These are phyloP conservation scores for Pseudocercospora pini-densiflorae DNA, from an alignment of 2,329 filamentous ascomycete species.

Conservation along the genomic window DNA sequence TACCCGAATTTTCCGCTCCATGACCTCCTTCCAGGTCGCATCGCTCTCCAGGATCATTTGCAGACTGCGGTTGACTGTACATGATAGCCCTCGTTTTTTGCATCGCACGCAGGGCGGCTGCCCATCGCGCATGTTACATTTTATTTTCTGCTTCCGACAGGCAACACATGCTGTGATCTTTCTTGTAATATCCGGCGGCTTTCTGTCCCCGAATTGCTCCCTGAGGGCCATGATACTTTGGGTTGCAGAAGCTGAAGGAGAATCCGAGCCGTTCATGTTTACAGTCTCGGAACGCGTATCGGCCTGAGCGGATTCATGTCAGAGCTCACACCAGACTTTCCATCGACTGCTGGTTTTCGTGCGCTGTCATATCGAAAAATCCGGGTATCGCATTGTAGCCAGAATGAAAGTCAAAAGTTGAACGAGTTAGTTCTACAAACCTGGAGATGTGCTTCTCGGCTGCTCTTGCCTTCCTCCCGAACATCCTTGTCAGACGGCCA, in stretches of 20 bases:
- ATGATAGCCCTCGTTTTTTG: conserved; percentile 46
- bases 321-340: not conserved
- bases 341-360: not conserved
- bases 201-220: conserved; percentile 29
- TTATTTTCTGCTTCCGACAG: conserved; percentile 49
- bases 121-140: conserved; percentile 48
- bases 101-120: conserved; percentile 47
- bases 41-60: conserved; percentile 50
- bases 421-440: not conserved
- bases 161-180: conserved; percentile 46
- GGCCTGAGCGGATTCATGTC: not conserved
- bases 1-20: conserved; percentile 43
- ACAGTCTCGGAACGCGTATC: not conserved
- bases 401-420: not conserved
- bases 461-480: not conserved
- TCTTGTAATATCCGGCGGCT: conserved; percentile 35
- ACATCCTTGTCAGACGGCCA: not conserved
- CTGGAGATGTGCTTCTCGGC: not conserved
- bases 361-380: not conserved
- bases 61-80: conserved; percentile 48
- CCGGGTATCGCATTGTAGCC: not conserved
- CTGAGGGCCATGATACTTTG: conserved; percentile 24
- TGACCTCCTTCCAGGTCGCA: conserved; percentile 46
- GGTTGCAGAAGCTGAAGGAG: conserved; percentile 20
- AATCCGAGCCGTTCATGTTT: conserved; percentile 11